Evolutionary conservation across 2,329 filamentous ascomycete species (phyloP).

Genomic region (Dothideomycetidae sp.): DNA sequence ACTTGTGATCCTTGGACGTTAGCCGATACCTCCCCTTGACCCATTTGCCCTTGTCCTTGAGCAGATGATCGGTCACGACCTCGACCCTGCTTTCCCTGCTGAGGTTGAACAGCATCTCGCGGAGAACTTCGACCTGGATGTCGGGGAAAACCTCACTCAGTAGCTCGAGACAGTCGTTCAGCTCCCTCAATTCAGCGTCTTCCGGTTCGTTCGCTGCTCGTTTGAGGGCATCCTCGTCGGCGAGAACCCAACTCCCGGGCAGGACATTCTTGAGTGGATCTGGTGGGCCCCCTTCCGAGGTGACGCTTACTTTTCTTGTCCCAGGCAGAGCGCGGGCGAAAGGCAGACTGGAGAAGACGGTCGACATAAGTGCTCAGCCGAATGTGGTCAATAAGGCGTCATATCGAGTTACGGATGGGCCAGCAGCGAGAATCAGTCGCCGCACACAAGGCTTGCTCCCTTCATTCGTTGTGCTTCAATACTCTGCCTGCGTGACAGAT

Average conservation of each 20-base stretch:
- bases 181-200: slow-evolving; percentile 50
- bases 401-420: too few species aligned
- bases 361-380: too few species aligned
- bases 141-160: slow-evolving; percentile 64
- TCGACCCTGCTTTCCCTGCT: slow-evolving; percentile 63
- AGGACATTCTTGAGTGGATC: not conserved
- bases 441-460: too few species aligned
- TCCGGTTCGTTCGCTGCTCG: slow-evolving; percentile 24
- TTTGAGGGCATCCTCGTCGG: not conserved
- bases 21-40: slow-evolving; percentile 48
- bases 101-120: slow-evolving; percentile 63
- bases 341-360: slow-evolving; percentile 2
- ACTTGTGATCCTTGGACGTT: slow-evolving; percentile 8
- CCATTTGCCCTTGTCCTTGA: slow-evolving; percentile 57
- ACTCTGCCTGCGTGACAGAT: too few species aligned
- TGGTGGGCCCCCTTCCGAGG: not conserved
- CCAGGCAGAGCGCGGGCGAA: slow-evolving; percentile 1
- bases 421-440: too few species aligned
- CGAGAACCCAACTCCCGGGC: slow-evolving; percentile 6
- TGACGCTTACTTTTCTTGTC: not conserved
- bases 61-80: slow-evolving; percentile 60
- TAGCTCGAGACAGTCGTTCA: slow-evolving; percentile 55
- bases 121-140: slow-evolving; percentile 67
- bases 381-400: too few species aligned
- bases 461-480: too few species aligned